Percentiles rank a stretch among this genome's conserved stretches.
Evolutionary conservation across 768 basidiomycete species (phyloP).

Genomic region (Psilocybe tampanensis): DNA sequence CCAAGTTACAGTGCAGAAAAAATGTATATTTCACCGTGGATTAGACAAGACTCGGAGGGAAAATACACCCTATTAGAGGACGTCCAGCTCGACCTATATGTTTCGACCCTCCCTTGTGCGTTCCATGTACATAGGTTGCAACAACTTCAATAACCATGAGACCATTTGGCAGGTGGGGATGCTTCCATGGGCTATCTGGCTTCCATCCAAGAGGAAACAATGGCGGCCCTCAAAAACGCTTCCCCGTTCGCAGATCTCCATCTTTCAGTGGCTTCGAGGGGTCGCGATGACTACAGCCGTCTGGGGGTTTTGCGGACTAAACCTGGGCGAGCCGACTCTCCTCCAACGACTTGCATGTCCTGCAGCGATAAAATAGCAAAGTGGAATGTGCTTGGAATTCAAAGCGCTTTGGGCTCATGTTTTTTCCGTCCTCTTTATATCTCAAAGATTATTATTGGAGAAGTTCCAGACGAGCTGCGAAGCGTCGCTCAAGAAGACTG

Average conservation of each 20-base stretch:
- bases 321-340: constrained; percentile 90
- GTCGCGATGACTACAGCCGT: constrained; percentile 77
- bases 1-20: constrained; percentile 1
- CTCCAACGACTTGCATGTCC: constrained; percentile 82
- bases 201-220: constrained; percentile 67
- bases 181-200: constrained; percentile 85
- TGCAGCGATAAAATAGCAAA: constrained; percentile 94
- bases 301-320: constrained; percentile 87
- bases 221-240: constrained; percentile 70
- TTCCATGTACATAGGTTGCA: neutral
- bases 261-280: constrained; percentile 55
- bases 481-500: constrained; percentile 59
- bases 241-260: constrained; percentile 34
- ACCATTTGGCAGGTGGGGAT: constrained; percentile 70
- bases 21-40: constrained; percentile 49
- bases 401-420: constrained; percentile 75
- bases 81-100: constrained; percentile 67
- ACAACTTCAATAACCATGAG: constrained; percentile 3
- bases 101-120: constrained; percentile 62
- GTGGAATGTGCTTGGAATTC: constrained; percentile 85
- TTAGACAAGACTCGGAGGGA: constrained; percentile 36
- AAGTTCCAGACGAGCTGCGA: constrained; percentile 48
- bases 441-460: constrained; percentile 68
- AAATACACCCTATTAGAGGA: constrained; percentile 48
- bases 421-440: constrained; percentile 71